Evolutionary conservation across 179 eudicot genomes (phyloP), one percentile per base, ranked within the genome.

Genomic region (Drosera spatulata): DNA sequence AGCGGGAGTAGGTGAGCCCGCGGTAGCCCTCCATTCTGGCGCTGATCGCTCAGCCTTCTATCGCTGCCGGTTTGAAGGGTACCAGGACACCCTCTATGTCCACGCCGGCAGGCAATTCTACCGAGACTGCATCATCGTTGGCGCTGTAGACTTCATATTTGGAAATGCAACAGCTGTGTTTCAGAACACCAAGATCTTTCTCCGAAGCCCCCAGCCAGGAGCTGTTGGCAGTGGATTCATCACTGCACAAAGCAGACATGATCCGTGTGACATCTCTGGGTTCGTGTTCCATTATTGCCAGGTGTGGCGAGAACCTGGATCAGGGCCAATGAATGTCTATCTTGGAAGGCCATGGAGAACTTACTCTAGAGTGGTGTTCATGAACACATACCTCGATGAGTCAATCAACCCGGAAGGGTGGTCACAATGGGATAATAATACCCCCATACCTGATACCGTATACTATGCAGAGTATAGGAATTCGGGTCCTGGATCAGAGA

Each of bases 61-160:
- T 61, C 45, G 71, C 10, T 82, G 87, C 70, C 64, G 76, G 4
- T 76, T 82, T 39, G 78, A 76, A 11, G 82, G 71, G 2, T 77
- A 41, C 61, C 87, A 82, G 39, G 87, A 79, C 80, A 82, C 87
- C 4, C 84, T 82, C 45, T 79, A 79, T 53, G 58, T 79, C 6
- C 80, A 82, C 72, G 65, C 79, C 53, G 68, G 74, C 50, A 77
- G 82, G 6, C 87, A 82, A 37, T 82, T 82, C 71, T 82, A 79
- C 60, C 74, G 84, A 39, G 78, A 82, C 2, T 79, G 84, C 46
- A 73, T 76, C 70, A 69, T 82, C 9, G 69, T 75, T 3, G 87
- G 87, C 12, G 76, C 83, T 11, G 58, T 82, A 53, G 86, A 82
- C 67, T 82, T 82, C 79, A 79, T 82, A 7, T 82, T 64, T 38